Conservation (phyloP, 306 rosid species). For the Prunus salicina region DNA sequence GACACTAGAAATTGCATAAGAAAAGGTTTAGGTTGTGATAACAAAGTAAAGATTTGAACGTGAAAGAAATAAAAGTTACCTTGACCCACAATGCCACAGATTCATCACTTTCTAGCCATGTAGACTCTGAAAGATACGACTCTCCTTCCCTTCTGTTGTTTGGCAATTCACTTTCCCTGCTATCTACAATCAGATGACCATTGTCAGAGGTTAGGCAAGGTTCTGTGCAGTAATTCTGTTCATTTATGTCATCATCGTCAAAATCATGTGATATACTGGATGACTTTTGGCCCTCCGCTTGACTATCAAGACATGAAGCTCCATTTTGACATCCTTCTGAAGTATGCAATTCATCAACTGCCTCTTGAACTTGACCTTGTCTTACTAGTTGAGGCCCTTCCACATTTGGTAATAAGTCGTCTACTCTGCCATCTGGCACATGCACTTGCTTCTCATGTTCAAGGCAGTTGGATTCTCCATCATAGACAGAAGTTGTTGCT, state of each 20-base stretch:
- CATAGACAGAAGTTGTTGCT: constrained; percentile 40
- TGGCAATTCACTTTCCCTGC: constrained; percentile 60
- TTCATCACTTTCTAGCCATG: constrained; percentile 84
- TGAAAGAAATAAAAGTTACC: constrained; percentile 43
- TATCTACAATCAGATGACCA: constrained; percentile 49
- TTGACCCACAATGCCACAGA: constrained; percentile 95
- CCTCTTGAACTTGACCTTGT: constrained; percentile 36
- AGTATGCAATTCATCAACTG: constrained; percentile 32
- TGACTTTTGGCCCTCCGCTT: constrained; percentile 46
- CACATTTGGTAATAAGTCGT: constrained; percentile 31
- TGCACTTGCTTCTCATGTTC: constrained; percentile 41
- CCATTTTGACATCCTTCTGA: constrained; percentile 48
- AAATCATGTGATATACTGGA: constrained; percentile 45
- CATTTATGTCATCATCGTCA: constrained; percentile 51
- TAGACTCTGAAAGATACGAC: constrained; percentile 59
- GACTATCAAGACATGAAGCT: constrained; percentile 49
- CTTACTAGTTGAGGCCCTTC: constrained; percentile 44
- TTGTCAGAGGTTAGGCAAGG: constrained; percentile 49
- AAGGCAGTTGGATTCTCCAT: constrained; percentile 43
- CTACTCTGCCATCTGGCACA: constrained; percentile 35
- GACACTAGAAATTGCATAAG: neutral
- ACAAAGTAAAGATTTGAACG: neutral
- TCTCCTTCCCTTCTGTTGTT: constrained; percentile 63
- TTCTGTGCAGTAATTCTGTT: constrained; percentile 32
- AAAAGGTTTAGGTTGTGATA: neutral